These are phyloP conservation scores for Rutstroemia sp. DNA, from an alignment of 2,329 filamentous ascomycete genomes.

Conservation along the genomic window DNA sequence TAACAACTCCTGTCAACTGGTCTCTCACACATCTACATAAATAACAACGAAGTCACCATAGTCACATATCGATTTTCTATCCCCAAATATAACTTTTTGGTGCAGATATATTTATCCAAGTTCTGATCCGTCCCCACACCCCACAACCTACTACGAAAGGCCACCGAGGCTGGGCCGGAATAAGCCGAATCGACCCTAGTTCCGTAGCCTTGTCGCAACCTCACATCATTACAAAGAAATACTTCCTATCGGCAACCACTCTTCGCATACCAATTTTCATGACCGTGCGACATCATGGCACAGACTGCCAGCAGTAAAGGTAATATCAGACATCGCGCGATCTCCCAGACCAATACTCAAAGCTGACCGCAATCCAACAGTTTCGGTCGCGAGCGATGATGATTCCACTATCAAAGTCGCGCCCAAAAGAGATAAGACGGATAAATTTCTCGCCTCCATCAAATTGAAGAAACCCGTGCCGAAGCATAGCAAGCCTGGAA, in stretches of 20 bases:
- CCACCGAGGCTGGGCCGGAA: too few species aligned
- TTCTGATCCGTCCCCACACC: too few species aligned
- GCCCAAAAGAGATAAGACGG: constrained; percentile 38
- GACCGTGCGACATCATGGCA: not conserved
- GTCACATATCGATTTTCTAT: too few species aligned
- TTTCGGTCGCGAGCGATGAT: constrained; percentile 35
- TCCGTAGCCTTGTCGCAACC: not conserved
- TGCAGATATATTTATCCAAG: too few species aligned
- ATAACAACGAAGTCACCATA: too few species aligned
- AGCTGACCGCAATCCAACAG: constrained; percentile 2
- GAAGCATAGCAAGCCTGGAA: constrained; percentile 59
- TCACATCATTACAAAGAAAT: not conserved
- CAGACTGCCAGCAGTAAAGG: constrained; percentile 8
- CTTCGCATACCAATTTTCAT: not conserved
- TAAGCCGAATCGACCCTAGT: not conserved
- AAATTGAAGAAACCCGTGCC: constrained; percentile 57
- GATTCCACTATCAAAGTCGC: constrained; percentile 57
- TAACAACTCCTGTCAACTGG: too few species aligned
- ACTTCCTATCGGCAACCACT: too few species aligned
- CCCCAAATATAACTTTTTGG: too few species aligned
- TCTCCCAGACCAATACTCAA: not conserved
- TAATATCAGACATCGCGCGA: not conserved
- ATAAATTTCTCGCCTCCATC: constrained; percentile 42
- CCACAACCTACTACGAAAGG: too few species aligned
- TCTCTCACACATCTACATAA: too few species aligned